Percentiles rank a stretch among this genome's conserved stretches.
These are phyloP conservation scores for Parietichytrium sp. DNA, from an alignment of 108 stramenopile species.

Conservation along the genomic window DNA sequence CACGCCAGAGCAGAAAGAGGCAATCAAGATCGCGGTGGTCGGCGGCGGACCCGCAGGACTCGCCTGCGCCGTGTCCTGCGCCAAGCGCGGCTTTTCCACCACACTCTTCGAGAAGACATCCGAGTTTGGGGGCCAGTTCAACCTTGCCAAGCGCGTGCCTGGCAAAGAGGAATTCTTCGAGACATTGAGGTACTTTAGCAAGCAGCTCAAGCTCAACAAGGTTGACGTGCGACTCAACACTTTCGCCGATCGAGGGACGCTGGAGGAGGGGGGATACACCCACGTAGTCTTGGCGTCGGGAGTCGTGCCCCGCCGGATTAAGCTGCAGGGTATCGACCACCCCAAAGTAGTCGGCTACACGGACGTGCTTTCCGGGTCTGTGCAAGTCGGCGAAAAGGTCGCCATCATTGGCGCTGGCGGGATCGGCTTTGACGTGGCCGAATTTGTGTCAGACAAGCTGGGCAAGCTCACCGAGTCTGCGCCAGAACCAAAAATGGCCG, in stretches of 20 bases:
- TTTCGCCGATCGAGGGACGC: slow-evolving; percentile 10
- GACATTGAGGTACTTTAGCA: slow-evolving; percentile 85
- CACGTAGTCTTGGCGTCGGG: slow-evolving; percentile 90
- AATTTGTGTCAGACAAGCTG: slow-evolving; percentile 76
- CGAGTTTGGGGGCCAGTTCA: slow-evolving; percentile 86
- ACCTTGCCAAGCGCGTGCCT: slow-evolving; percentile 92
- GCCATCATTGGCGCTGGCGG: slow-evolving; percentile 96
- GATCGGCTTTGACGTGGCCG: slow-evolving; percentile 95
- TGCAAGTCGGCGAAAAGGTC: slow-evolving; percentile 77
- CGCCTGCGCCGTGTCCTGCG: slow-evolving; percentile 77
- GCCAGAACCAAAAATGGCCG: slow-evolving; percentile 49
- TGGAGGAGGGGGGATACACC: slow-evolving; percentile 57
- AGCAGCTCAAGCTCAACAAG: slow-evolving; percentile 52
- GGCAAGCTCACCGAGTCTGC: slow-evolving; percentile 50
- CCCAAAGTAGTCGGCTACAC: slow-evolving; percentile 89
- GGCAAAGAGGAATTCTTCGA: slow-evolving; percentile 98
- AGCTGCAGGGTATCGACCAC: slow-evolving; percentile 77
- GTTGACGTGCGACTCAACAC: slow-evolving; percentile 54
- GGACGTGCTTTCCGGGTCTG: slow-evolving; percentile 77
- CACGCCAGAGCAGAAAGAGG: not conserved
- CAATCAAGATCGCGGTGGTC: slow-evolving; percentile 77
- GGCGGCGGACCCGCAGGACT: slow-evolving; percentile 96
- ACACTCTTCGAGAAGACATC: slow-evolving; percentile 78
- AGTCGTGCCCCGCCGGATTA: slow-evolving; percentile 74
- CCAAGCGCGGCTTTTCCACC: slow-evolving; percentile 80